Conservation (phyloP, 2,329 filamentous ascomycete species). For the Apiospora marii region DNA sequence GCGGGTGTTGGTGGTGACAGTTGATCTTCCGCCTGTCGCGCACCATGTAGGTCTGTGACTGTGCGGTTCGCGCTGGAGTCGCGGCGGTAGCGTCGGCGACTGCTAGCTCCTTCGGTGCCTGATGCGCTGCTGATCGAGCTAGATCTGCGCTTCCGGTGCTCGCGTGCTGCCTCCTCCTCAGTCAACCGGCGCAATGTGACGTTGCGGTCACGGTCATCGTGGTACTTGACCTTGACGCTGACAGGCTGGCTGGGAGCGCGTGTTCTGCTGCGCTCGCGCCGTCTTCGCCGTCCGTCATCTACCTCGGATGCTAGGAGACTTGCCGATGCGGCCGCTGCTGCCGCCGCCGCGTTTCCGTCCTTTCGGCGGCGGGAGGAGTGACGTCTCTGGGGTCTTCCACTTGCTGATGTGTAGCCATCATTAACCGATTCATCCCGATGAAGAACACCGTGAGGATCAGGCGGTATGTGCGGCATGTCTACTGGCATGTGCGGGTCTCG, state of each 20-base stretch:
- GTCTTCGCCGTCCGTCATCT: slow-evolving; percentile 43
- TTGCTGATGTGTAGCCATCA: slow-evolving; percentile 52
- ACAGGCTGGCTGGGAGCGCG: slow-evolving; percentile 54
- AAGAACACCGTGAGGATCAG: slow-evolving; percentile 58
- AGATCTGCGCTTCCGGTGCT: slow-evolving; percentile 49
- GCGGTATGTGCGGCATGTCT: slow-evolving; percentile 63
- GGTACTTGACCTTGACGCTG: slow-evolving; percentile 66
- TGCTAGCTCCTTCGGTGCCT: slow-evolving; percentile 59
- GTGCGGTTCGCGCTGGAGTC: slow-evolving; percentile 55
- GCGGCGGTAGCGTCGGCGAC: slow-evolving; percentile 59
- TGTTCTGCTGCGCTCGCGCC: slow-evolving; percentile 50
- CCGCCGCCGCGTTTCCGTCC: slow-evolving; percentile 52
- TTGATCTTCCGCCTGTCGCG: slow-evolving; percentile 50
- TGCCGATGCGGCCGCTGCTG: slow-evolving; percentile 56
- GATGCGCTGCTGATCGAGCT: slow-evolving; percentile 65
- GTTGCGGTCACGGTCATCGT: slow-evolving; percentile 67
- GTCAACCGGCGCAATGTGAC: slow-evolving; percentile 69
- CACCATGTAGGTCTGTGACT: slow-evolving; percentile 53
- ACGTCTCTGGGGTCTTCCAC: slow-evolving; percentile 50
- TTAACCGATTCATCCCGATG: slow-evolving; percentile 48
- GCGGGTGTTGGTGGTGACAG: slow-evolving; percentile 64
- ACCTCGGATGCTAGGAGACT: slow-evolving; percentile 57
- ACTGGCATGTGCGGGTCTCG: slow-evolving; percentile 48
- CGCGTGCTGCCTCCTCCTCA: slow-evolving; percentile 63
- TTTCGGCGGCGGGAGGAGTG: slow-evolving; percentile 54